Conservation (phyloP, 1,284 basidiomycete genomes). For the Abortiporus biennis region DNA sequence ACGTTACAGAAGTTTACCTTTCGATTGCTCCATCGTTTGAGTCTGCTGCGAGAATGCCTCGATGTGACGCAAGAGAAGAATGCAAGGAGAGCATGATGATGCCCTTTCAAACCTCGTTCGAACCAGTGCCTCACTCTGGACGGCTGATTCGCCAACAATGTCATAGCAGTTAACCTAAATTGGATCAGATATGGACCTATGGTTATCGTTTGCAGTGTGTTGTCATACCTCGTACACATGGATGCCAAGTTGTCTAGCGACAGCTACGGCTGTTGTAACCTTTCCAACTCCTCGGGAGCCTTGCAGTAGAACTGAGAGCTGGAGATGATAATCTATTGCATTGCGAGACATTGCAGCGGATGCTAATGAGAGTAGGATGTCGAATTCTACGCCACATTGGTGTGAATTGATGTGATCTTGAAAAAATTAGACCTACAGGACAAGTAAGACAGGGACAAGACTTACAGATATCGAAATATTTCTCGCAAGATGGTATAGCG, state of each 20-base stretch:
- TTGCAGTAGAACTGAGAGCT: conserved; percentile 65
- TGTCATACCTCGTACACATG: conserved; percentile 72
- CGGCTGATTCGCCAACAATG: conserved; percentile 75
- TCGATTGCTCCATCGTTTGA: conserved; percentile 64
- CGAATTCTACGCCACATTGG: conserved; percentile 18
- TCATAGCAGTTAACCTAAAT: conserved; percentile 84
- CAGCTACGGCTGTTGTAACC: conserved; percentile 49
- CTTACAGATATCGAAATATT: conserved; percentile 52
- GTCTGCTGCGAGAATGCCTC: conserved; percentile 79
- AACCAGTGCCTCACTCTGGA: conserved; percentile 75
- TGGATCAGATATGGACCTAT: conserved; percentile 2
- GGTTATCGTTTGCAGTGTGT: not conserved
- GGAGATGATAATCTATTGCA: conserved; percentile 54
- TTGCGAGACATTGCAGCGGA: conserved; percentile 51
- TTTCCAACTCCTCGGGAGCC: conserved; percentile 77
- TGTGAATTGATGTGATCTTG: not conserved
- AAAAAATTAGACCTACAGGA: not conserved
- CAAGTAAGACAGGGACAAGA: conserved; percentile 1
- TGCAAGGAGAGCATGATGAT: conserved; percentile 75
- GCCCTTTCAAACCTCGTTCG: conserved; percentile 80
- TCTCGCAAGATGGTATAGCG: conserved; percentile 53
- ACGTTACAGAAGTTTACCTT: conserved; percentile 38
- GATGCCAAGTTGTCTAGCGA: conserved; percentile 64
- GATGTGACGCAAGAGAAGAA: conserved; percentile 78
- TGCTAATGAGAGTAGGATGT: conserved; percentile 42